Percentiles rank a stretch among this genome's conserved stretches.
Evolutionary conservation across 768 basidiomycete genomes (phyloP).

Genomic region (Calvatia gigantea): DNA sequence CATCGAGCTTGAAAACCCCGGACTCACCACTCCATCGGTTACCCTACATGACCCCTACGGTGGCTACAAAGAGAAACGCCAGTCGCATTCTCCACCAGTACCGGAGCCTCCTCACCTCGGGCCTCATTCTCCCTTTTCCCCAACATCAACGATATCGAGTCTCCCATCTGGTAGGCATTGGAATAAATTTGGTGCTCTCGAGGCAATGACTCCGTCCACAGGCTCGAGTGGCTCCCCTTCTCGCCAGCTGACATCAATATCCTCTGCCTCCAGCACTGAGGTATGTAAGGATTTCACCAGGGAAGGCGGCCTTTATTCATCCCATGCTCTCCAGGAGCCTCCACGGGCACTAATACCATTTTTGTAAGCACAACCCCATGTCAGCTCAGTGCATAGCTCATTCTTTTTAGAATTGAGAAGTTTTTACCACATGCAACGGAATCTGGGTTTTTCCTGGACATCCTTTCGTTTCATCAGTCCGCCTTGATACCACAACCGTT

Average conservation of each 20-base stretch:
- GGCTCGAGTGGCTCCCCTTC: slow-evolving; percentile 41
- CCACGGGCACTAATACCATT: slow-evolving; percentile 32
- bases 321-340: slow-evolving; percentile 31
- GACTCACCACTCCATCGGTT: slow-evolving; percentile 41
- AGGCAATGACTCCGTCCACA: slow-evolving; percentile 37
- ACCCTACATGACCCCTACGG: slow-evolving; percentile 50
- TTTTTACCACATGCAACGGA: slow-evolving; percentile 56
- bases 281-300: slow-evolving; percentile 22
- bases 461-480: slow-evolving; percentile 42
- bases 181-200: slow-evolving; percentile 33
- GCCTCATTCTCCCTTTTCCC: slow-evolving; percentile 40
- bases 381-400: slow-evolving; percentile 3
- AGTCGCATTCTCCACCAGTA: slow-evolving; percentile 31
- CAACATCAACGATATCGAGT: slow-evolving; percentile 41
- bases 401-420: slow-evolving; percentile 43
- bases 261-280: slow-evolving; percentile 36
- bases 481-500: slow-evolving; percentile 47
- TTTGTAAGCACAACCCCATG: slow-evolving; percentile 26
- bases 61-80: slow-evolving; percentile 26
- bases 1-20: slow-evolving; percentile 53
- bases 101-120: slow-evolving; percentile 26
- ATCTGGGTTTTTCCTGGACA: slow-evolving; percentile 65
- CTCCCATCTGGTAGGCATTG: slow-evolving; percentile 44
- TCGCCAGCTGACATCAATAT: slow-evolving; percentile 27
- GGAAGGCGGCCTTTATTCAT: slow-evolving; percentile 9